Evolutionary conservation across 805 yeast genomes (phyloP).

Genomic region (Blastobotrys terrestris): DNA sequence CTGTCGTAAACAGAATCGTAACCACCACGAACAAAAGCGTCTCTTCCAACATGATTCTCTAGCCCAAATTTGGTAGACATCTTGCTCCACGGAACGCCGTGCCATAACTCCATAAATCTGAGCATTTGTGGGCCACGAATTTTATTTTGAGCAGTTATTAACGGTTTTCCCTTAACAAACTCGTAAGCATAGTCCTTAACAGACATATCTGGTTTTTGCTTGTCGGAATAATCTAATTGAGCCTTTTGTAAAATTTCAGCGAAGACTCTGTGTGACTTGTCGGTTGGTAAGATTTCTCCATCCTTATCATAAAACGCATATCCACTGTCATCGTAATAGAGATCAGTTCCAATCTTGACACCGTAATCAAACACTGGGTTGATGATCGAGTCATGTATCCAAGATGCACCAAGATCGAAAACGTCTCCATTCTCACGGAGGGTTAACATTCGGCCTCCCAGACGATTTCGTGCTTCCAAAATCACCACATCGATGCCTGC

Average conservation of each 20-base stretch:
- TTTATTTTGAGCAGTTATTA: conserved; percentile 35
- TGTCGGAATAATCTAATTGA: conserved; percentile 49
- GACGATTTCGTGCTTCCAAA: conserved; percentile 59
- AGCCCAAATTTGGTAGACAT: conserved; percentile 45
- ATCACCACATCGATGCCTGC: conserved; percentile 46
- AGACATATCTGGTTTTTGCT: conserved; percentile 40
- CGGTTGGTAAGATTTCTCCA: conserved; percentile 29
- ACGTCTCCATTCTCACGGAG: conserved; percentile 18
- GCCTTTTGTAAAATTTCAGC: conserved; percentile 55
- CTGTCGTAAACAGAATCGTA: conserved; percentile 48
- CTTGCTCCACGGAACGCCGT: conserved; percentile 61
- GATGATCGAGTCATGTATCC: conserved; percentile 80
- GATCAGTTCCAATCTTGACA: conserved; percentile 22
- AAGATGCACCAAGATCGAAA: conserved; percentile 83
- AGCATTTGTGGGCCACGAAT: conserved; percentile 50
- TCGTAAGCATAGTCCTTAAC: conserved; percentile 43
- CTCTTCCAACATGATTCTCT: conserved; percentile 52
- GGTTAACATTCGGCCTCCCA: conserved; percentile 65
- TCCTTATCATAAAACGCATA: conserved; percentile 26
- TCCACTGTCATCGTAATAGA: conserved; percentile 46
- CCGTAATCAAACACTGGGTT: conserved; percentile 58
- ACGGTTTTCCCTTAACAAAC: conserved; percentile 36
- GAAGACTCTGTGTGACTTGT: conserved; percentile 31
- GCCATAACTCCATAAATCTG: conserved; percentile 70
- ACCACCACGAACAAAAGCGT: conserved; percentile 61